Evolutionary conservation across 306 rosid species (phyloP), one percentile per base, ranked within the genome.

Genomic region (Vigna hirtella): DNA sequence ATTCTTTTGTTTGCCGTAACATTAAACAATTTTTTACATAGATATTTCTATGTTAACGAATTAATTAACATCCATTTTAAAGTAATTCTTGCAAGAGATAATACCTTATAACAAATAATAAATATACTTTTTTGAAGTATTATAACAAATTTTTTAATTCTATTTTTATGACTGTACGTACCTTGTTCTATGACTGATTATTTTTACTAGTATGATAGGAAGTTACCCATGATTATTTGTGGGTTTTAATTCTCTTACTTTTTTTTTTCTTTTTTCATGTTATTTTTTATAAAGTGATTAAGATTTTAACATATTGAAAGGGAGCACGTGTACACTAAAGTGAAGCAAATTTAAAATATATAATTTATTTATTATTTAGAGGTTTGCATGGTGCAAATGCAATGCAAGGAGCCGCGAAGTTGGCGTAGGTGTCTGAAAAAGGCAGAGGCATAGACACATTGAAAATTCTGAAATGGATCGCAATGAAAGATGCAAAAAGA

Each of bases 401-500:
- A 11, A 11, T 45, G 15, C 1, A 45, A 11, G 0, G 49, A 45
- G 15, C 9, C 49, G 47, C 42, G 58, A 22, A 38, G 11, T 16
- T 7, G 65, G 55, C 67, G 58, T 15, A 42, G 74, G 9, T 42
- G 74, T 66, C 81, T 66, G 4, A n/a, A 66, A 52, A 42, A 40
- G 56, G 50, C 57, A 43, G 43, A 28, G 15, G 18, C 26, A 22
- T 47, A 51, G 15, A n/a, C 49, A 51, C n/a, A 59, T 40, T 50
- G 14, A 10, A 57, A 73, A 55, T 34, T 63, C 12, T 5, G 40
- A 49, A 74, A 57, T 8, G 9, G 26, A 30, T 63, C 9, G 2
- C 47, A 17, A 42, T 42, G 47, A 42, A 42, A 9, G 47, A 42
- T 42, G 47, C 47, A 42, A 9, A 16, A 36, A 16, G 26, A 36